These are phyloP conservation scores for Pontederia crassipes DNA, from an alignment of 176 grass and related monocot genomes.

Conservation along the genomic window DNA sequence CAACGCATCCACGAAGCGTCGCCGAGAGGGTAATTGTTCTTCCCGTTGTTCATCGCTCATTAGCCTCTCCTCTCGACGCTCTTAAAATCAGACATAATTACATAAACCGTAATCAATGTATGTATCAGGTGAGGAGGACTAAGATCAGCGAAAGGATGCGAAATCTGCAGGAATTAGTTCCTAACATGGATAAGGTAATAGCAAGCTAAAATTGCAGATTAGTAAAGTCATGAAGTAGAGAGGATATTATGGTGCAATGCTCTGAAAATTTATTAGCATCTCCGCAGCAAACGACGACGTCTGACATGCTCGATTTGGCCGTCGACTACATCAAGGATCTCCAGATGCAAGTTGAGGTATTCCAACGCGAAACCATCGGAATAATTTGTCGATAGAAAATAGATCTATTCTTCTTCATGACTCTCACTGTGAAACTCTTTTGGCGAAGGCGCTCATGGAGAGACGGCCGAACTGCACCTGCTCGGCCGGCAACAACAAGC, in stretches of 20 bases:
- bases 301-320: conserved; percentile 10
- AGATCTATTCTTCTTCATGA: not conserved
- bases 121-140: conserved; percentile 13
- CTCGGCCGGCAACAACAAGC: not conserved
- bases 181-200: conserved; percentile 14
- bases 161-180: conserved; percentile 11
- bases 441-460: not conserved
- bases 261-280: not conserved
- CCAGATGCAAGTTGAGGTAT: conserved; percentile 15
- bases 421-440: not conserved
- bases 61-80: not conserved
- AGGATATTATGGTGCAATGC: not conserved
- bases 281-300: conserved; percentile 6
- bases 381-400: not conserved
- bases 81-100: not conserved
- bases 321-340: conserved; percentile 13
- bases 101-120: not conserved
- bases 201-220: not conserved
- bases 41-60: not conserved
- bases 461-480: not conserved
- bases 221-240: not conserved
- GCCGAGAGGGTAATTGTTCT: conserved; percentile 53
- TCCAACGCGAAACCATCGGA: not conserved
- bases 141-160: conserved; percentile 16
- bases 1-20: conserved; percentile 88